Percentiles rank a stretch among this genome's conserved stretches.
phyloP scores from a whole-genome alignment of 108 stramenopile genomes.

The Heterococcus sp. region DNA sequence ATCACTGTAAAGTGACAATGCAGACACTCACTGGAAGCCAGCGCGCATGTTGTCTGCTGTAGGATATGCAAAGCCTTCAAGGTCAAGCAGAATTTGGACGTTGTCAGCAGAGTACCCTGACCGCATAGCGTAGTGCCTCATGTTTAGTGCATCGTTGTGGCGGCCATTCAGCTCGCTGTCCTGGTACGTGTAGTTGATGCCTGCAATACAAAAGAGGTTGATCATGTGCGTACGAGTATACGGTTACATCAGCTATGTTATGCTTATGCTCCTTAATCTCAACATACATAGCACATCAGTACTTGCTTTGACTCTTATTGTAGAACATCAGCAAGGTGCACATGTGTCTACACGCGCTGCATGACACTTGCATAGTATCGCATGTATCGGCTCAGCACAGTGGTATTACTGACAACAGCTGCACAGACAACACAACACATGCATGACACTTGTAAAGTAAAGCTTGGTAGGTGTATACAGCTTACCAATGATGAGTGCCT shows the following conservation, averaged over 20 bases:
- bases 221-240: background rate
- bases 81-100: too few relatives aligned
- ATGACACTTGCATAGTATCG: background rate
- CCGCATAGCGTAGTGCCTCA: conserved; percentile 66
- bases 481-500: conserved; percentile 35
- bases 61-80: too few relatives aligned
- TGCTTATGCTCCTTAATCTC: background rate
- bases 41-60: too few relatives aligned
- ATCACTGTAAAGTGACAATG: too few relatives aligned
- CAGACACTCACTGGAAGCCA: too few relatives aligned
- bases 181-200: conserved; percentile 84
- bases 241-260: background rate
- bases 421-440: background rate
- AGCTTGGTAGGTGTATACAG: too few relatives aligned
- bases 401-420: background rate
- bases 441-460: too few relatives aligned
- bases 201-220: background rate
- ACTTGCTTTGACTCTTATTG: background rate
- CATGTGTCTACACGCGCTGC: background rate
- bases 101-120: too few relatives aligned
- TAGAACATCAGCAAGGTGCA: background rate
- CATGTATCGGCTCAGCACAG: background rate
- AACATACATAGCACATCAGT: background rate
- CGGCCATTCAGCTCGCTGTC: conserved; percentile 76
- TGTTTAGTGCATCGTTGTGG: conserved; percentile 85